Evolutionary conservation across 768 basidiomycete genomes (phyloP).

Genomic region (Mycena rebaudengoi): DNA sequence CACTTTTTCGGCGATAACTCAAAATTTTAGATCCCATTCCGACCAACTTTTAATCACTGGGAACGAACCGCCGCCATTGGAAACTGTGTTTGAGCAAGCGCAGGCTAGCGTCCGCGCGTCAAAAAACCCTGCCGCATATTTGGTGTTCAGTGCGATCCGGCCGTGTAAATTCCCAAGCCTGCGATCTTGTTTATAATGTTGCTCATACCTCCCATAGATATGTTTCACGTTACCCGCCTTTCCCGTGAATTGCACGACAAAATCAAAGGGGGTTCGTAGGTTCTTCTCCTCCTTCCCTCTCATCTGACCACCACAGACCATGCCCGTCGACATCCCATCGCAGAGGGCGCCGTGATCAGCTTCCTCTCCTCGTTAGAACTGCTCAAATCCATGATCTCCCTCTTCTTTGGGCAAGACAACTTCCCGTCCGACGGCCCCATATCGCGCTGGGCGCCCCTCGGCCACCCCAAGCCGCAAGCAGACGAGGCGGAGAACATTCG

Average conservation of each 20-base stretch:
- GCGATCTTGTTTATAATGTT: background rate
- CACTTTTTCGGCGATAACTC: background rate
- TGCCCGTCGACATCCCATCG: constrained; percentile 8
- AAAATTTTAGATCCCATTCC: background rate
- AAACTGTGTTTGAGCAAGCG: background rate
- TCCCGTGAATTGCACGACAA: constrained; percentile 19
- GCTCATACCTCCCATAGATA: background rate
- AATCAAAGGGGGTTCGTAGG: constrained; percentile 11
- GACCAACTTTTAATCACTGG: constrained; percentile 18
- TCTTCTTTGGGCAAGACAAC: background rate
- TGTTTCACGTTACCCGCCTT: constrained; percentile 11
- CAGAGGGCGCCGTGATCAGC: constrained; percentile 3
- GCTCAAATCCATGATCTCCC: constrained; percentile 11
- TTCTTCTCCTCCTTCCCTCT: background rate
- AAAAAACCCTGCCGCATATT: background rate
- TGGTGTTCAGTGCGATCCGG: background rate
- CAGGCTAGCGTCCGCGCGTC: background rate
- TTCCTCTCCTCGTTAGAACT: constrained; percentile 12
- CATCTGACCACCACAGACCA: background rate
- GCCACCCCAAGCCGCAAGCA: background rate
- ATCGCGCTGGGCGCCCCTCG: background rate
- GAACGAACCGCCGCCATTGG: constrained; percentile 1
- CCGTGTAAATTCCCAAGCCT: background rate
- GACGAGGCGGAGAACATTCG: background rate
- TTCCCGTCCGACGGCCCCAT: background rate